phyloP scores from a whole-genome alignment of 108 stramenopile genomes.

The Nannochloropsis salina region DNA sequence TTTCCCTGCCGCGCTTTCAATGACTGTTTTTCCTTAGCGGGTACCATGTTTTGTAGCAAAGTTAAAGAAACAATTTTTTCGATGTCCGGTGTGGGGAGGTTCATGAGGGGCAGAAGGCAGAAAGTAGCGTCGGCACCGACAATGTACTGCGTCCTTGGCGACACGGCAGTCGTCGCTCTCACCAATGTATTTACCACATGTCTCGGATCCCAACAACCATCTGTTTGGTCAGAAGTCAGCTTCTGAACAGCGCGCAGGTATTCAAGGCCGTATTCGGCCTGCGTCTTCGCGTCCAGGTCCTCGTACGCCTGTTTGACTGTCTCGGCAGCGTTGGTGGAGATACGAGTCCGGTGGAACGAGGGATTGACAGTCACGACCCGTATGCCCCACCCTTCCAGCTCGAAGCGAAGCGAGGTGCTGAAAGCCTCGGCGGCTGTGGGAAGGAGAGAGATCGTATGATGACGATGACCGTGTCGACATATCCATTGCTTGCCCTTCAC shows the following conservation, averaged over 20 bases:
- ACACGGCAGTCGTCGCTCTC: not conserved
- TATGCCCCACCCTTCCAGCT: not conserved
- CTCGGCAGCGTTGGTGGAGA: not conserved
- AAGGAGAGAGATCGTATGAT: not conserved
- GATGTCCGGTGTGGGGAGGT: not conserved
- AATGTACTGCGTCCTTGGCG: not conserved
- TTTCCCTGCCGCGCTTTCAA: not conserved
- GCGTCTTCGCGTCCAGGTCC: not conserved
- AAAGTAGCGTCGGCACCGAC: conserved; percentile 11
- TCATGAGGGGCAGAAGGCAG: not conserved
- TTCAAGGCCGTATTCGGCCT: not conserved
- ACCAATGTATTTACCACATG: conserved; percentile 5
- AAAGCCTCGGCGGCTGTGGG: conserved; percentile 14
- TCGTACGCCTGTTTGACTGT: not conserved
- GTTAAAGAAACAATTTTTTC: not conserved
- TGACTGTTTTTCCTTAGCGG: not conserved
- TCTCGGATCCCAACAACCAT: not conserved
- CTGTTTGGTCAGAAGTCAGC: not conserved
- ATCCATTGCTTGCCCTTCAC: not conserved
- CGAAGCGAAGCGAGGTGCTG: not conserved
- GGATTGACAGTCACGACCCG: not conserved
- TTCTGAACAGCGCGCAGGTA: not conserved
- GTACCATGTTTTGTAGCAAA: not conserved
- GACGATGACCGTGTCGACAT: not conserved
- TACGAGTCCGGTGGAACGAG: not conserved